A percentile compares a stretch with the other conserved stretches of the same genome.
Evolutionary conservation across 768 basidiomycete species (phyloP).

Genomic region (Suillus alpinus): DNA sequence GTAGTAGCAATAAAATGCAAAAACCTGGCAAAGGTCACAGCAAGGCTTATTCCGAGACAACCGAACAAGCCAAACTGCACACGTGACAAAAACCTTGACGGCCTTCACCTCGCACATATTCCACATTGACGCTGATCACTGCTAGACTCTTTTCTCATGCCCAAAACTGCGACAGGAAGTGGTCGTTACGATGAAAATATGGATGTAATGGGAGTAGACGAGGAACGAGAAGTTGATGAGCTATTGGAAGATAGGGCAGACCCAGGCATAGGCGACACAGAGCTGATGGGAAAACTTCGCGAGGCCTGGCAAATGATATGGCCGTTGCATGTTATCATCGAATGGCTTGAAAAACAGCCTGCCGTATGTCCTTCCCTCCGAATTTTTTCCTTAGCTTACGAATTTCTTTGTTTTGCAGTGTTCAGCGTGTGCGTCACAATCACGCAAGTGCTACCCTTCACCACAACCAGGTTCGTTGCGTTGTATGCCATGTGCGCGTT

Average conservation of each 20-base stretch:
- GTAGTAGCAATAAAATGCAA: background rate
- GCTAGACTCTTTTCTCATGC: background rate
- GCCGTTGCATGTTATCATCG: background rate
- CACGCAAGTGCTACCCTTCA: constrained; percentile 4
- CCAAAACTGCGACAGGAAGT: background rate
- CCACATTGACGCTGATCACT: background rate
- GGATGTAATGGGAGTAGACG: background rate
- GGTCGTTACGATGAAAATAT: background rate
- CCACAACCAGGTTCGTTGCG: constrained; percentile 1
- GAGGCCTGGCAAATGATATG: constrained; percentile 6
- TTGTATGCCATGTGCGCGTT: constrained; percentile 6
- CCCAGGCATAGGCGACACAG: background rate
- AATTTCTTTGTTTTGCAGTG: constrained; percentile 1
- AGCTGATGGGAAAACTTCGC: constrained; percentile 2
- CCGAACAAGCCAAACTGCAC: background rate
- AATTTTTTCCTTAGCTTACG: no score
- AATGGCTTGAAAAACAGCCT: constrained; percentile 4
- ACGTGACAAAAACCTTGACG: background rate
- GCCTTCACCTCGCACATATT: background rate
- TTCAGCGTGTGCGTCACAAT: constrained; percentile 2
- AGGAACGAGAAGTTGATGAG: constrained; percentile 9
- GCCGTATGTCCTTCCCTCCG: background rate
- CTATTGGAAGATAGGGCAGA: constrained; percentile 1
- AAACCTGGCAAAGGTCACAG: background rate
- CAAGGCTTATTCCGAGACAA: background rate